Evolutionary conservation across 2,329 filamentous ascomycete species (phyloP), one percentile per base, ranked within the genome.

Genomic region (Escovopsis sp.): DNA sequence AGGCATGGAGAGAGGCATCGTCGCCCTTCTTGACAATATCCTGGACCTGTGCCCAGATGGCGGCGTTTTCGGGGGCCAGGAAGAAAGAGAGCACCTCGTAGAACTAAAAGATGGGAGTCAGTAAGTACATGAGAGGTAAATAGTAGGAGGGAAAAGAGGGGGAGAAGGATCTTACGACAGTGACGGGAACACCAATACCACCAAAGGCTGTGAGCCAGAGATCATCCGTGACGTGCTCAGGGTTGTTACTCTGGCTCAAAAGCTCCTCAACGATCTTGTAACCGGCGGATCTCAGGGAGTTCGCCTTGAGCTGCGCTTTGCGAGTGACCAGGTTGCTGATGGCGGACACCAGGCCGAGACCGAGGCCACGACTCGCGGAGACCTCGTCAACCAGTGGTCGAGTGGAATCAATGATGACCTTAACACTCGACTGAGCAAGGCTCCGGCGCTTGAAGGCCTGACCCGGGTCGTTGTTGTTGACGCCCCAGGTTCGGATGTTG

Each of bases 381-480:
- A 59, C 56, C 40, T 64, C 62, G 12, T 63, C 57, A 2, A 68
- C 57, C 5, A 66, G 53, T 39, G 58, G 59, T 34, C 58, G 54
- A 6, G 63, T 66, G 0, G 62, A 58, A 9, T 63, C 51, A 2
- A 57, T 59, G 1, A 70, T 46, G 6, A 53, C 45, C 36, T 59
- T 53, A 4, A 53, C 58, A 33, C 60, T 58, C 40, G 68, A 62
- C 31, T 58, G 59, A 0, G 67, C 65, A 6, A 57, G 58, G 31
- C 61, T 59, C 5, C 67, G 62, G 2, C 66, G 64, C 38, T 61
- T 65, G 59, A 65, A 70, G 1, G 66, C 60, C 47, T 68, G 59
- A 0, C 50, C 67, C 0, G 67, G 62, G 40, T 71, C 67, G 30
- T 61, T 64, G 50, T 70, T 67, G 48, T 67, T 66, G 32, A 64